Evolutionary conservation across 768 basidiomycete species (phyloP), one percentile per base, ranked within the genome.

Genomic region (Trametopsis cervina): DNA sequence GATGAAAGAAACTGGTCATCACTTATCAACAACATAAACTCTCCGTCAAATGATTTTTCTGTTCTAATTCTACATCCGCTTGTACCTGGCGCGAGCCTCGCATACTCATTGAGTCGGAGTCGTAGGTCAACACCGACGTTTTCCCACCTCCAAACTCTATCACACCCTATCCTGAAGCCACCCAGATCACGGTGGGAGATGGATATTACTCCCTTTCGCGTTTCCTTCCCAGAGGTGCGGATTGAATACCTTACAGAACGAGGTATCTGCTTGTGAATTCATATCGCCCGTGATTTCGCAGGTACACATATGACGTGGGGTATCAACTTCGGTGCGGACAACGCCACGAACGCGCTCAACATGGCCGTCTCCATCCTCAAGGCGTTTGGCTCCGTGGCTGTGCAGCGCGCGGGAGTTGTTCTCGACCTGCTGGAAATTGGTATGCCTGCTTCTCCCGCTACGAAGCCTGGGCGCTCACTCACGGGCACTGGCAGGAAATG

Each of bases 221-320:
- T 25, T 74, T 74, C 54, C 70, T 84, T 33, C 81, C 78, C 15
- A 50, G 63, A 4, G 69, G 79, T 74, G 57, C 44, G 65, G 18
- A 18, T 13, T 21, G 23, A 11, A 54, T 27, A n/a, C n/a, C n/a
- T n/a, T n/a, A n/a, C n/a, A n/a, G n/a, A n/a, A n/a, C n/a, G n/a
- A n/a, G n/a, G 15, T 52, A 18, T 23, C 40, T 9, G 22, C 17
- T 51, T 25, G 7, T 9, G 20, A 33, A 33, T 27, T 26, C 42
- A 42, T 29, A 21, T 27, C 40, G 22, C 27, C 23, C 4, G 26
- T 17, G 24, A 5, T 2, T 18, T 33, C 18, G 44, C 53, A 81
- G 81, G 74, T 21, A 81, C 81, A 9, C 74, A 72, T 42, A 78
- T 85, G 53, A 77, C 69, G 12, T 85, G 80, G 80, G 83, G 81